Evolutionary conservation across 2,329 filamentous ascomycete genomes (phyloP).

Genomic region (Ophiognomonia clavigignenti-juglandacearum): DNA sequence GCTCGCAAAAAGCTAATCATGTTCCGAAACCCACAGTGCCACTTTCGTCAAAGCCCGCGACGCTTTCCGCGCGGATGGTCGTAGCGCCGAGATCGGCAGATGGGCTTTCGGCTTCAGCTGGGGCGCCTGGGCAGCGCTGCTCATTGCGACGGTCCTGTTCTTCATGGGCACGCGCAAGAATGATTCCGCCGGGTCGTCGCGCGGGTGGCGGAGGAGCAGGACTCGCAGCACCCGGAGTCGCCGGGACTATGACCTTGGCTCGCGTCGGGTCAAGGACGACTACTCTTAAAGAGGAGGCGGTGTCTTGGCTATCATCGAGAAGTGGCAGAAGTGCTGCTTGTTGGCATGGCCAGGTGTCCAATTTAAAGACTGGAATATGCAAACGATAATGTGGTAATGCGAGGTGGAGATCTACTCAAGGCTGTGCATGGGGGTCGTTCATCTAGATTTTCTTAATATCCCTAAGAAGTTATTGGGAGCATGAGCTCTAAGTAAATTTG

Average conservation of each 20-base stretch:
- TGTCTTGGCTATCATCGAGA: too few relatives aligned
- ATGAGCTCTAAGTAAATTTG: too few relatives aligned
- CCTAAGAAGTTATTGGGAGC: too few relatives aligned
- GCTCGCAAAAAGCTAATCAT: slow-evolving; percentile 15
- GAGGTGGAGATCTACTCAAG: too few relatives aligned
- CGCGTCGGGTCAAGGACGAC: slow-evolving; percentile 65
- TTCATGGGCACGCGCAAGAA: slow-evolving; percentile 52
- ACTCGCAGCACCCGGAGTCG: slow-evolving; percentile 47
- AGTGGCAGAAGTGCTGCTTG: too few relatives aligned
- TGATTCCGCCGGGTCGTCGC: slow-evolving; percentile 7
- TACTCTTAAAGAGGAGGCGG: slow-evolving; percentile 55
- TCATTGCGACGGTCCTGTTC: slow-evolving; percentile 65
- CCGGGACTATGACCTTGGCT: slow-evolving; percentile 49
- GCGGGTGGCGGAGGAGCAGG: slow-evolving; percentile 29
- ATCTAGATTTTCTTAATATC: too few relatives aligned
- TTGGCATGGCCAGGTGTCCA: too few relatives aligned
- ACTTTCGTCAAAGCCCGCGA: slow-evolving; percentile 66
- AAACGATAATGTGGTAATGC: too few relatives aligned
- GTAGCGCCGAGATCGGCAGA: slow-evolving; percentile 55
- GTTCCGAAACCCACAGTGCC: slow-evolving; percentile 30
- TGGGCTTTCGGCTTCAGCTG: slow-evolving; percentile 76
- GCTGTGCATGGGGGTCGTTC: too few relatives aligned
- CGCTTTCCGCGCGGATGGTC: slow-evolving; percentile 52
- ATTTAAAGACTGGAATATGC: too few relatives aligned
- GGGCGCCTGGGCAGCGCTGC: slow-evolving; percentile 62